These are phyloP conservation scores for Hypoxylon rubiginosum DNA, from an alignment of 2,329 filamentous ascomycete genomes.

Conservation along the genomic window DNA sequence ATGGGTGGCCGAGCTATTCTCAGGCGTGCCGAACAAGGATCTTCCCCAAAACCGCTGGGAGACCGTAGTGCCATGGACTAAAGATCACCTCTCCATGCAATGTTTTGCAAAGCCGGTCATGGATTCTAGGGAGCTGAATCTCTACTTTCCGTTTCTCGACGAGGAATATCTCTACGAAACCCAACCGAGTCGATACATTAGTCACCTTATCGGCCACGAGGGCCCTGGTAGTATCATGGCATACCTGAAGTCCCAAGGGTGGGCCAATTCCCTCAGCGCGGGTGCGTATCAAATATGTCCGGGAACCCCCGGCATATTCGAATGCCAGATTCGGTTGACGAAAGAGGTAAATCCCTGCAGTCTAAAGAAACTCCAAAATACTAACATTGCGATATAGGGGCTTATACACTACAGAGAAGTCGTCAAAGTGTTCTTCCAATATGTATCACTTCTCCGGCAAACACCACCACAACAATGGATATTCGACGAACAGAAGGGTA, in stretches of 20 bases:
- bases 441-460: constrained; percentile 87
- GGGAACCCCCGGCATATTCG: constrained; percentile 82
- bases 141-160: constrained; percentile 88
- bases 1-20: constrained; percentile 89
- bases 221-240: constrained; percentile 92
- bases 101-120: constrained; percentile 93
- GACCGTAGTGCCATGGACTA: constrained; percentile 63
- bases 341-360: constrained; percentile 72
- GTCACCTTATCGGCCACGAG: constrained; percentile 91
- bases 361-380: background rate
- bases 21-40: constrained; percentile 84
- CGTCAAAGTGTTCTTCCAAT: constrained; percentile 88
- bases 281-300: constrained; percentile 83
- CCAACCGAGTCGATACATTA: constrained; percentile 87
- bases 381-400: constrained; percentile 58
- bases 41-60: constrained; percentile 72
- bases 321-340: constrained; percentile 82
- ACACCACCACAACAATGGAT: constrained; percentile 90
- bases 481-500: constrained; percentile 88
- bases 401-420: constrained; percentile 86
- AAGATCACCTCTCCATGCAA: constrained; percentile 71
- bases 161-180: constrained; percentile 84
- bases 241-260: constrained; percentile 90
- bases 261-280: constrained; percentile 86
- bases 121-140: constrained; percentile 83